Evolutionary conservation across 2,329 filamentous ascomycete genomes (phyloP).

Genomic region (Sporothrix dimorphospora): DNA sequence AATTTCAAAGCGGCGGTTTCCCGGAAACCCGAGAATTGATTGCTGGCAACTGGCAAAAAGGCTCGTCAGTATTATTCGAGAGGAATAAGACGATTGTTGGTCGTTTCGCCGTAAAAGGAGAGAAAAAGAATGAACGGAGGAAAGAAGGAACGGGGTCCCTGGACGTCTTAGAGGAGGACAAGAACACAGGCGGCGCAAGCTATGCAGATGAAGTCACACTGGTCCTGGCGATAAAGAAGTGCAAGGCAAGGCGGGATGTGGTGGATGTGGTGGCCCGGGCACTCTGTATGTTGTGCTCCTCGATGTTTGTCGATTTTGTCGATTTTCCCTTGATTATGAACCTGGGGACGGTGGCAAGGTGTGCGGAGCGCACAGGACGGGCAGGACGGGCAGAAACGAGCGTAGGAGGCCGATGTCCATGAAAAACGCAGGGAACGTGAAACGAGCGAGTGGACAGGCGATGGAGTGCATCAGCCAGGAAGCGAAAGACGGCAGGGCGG

Average conservation of each 20-base stretch:
- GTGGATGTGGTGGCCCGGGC: constrained; percentile 5
- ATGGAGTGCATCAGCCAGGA: constrained; percentile 8
- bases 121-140: background rate
- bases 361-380: background rate
- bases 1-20: background rate
- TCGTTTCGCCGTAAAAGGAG: background rate
- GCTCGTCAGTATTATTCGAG: constrained; percentile 9
- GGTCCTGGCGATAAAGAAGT: constrained; percentile 8
- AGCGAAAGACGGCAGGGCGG: constrained; percentile 1
- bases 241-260: background rate
- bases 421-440: constrained; percentile 18
- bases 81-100: background rate
- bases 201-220: constrained; percentile 8
- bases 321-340: background rate
- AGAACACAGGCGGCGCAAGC: constrained; percentile 8
- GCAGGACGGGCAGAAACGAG: constrained; percentile 14
- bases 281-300: constrained; percentile 9
- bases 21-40: constrained; percentile 23
- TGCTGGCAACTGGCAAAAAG: constrained; percentile 15
- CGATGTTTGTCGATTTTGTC: background rate
- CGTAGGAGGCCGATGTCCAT: constrained; percentile 16
- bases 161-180: background rate
- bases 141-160: background rate
- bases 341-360: background rate
- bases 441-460: constrained; percentile 23